Conservation (phyloP, 1,284 basidiomycete species). For the Microbotryum violaceum region DNA sequence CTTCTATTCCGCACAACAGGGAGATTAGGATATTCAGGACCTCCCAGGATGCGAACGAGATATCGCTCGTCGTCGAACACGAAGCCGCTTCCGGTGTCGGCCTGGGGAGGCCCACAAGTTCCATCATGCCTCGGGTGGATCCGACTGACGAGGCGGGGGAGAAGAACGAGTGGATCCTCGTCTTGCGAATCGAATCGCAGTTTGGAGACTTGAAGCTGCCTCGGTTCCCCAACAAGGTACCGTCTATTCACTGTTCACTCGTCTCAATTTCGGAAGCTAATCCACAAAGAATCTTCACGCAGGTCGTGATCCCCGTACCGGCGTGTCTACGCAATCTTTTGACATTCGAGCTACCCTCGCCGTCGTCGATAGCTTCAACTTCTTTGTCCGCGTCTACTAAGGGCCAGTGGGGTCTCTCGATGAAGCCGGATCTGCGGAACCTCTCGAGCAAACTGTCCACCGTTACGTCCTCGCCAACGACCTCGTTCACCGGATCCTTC, state of each 20-base stretch:
- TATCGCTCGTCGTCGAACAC: background rate
- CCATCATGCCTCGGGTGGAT: background rate
- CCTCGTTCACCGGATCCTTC: slow-evolving; percentile 18
- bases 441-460: background rate
- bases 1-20: background rate
- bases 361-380: background rate
- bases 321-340: slow-evolving; percentile 18
- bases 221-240: slow-evolving; percentile 18
- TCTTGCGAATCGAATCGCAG: slow-evolving; percentile 3
- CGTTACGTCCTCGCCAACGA: background rate
- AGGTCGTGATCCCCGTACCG: slow-evolving; percentile 19
- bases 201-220: slow-evolving; percentile 10
- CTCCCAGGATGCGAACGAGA: background rate
- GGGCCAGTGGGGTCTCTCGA: slow-evolving; percentile 17
- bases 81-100: background rate
- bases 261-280: background rate
- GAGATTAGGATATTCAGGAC: background rate
- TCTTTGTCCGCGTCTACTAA: background rate
- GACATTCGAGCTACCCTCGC: slow-evolving; percentile 6
- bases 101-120: background rate
- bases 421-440: slow-evolving; percentile 12
- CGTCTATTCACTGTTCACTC: background rate
- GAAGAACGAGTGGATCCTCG: slow-evolving; percentile 11
- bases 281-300: background rate
- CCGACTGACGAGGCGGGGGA: background rate